phyloP scores from a whole-genome alignment of 148 eudicot species.

The Cornus controversa region DNA sequence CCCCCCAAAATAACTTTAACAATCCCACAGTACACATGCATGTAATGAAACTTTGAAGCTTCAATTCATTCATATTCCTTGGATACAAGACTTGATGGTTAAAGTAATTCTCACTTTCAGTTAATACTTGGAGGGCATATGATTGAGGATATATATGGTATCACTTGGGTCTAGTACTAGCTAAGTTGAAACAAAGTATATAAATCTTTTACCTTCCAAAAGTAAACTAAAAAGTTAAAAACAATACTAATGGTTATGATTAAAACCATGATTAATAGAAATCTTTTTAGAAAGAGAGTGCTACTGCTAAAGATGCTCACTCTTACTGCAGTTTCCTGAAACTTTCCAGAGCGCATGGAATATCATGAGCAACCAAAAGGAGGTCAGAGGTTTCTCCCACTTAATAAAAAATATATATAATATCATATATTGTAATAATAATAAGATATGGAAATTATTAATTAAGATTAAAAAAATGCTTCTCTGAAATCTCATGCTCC shows the following conservation, averaged over 20 bases:
- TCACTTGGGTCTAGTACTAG: not conserved
- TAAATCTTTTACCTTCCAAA: not conserved
- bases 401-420: not conserved
- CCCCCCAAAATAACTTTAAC: too few relatives aligned
- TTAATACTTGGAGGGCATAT: not conserved
- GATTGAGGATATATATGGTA: not conserved
- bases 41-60: not conserved
- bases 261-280: constrained; percentile 54
- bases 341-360: constrained; percentile 50
- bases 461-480: not conserved
- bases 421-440: not conserved
- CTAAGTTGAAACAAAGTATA: not conserved
- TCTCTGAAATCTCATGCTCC: constrained; percentile 36
- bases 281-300: constrained; percentile 22
- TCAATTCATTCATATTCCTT: too few relatives aligned
- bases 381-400: constrained; percentile 24
- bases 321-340: constrained; percentile 22
- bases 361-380: constrained; percentile 29
- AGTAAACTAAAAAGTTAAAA: constrained; percentile 21
- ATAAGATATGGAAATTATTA: not conserved
- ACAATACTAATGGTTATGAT: constrained; percentile 35
- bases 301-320: constrained; percentile 32
- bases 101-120: not conserved
- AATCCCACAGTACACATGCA: not conserved
- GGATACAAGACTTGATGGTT: not conserved